Percentiles rank a stretch among this genome's conserved stretches.
Conservation (phyloP, 352 stramenopile genomes). For the Globisporangium nagaii region DNA sequence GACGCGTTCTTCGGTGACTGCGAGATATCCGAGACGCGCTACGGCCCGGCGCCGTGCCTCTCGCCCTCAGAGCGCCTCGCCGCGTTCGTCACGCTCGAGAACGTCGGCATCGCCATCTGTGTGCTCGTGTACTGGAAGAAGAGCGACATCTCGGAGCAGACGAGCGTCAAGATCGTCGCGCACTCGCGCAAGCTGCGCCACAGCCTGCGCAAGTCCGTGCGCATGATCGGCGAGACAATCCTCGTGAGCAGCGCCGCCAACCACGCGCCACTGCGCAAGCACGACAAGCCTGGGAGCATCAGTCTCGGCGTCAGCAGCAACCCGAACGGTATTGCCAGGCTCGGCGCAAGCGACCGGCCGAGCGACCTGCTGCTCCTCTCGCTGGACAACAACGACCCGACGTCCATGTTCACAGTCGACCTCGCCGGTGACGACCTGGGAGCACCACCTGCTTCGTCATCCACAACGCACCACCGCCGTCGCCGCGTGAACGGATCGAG, state of each 20-base stretch:
- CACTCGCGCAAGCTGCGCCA: constrained; percentile 48
- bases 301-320: neutral
- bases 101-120: constrained; percentile 38
- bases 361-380: neutral
- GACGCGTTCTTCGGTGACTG: constrained; percentile 44
- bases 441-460: neutral
- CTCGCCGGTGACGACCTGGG: constrained; percentile 2
- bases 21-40: constrained; percentile 26
- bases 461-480: neutral
- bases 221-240: constrained; percentile 52
- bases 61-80: constrained; percentile 19
- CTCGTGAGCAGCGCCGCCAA: constrained; percentile 18
- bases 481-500: neutral
- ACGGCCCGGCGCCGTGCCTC: constrained; percentile 30
- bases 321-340: too few species aligned
- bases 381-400: constrained; percentile 12
- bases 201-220: constrained; percentile 49
- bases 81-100: constrained; percentile 43
- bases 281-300: neutral
- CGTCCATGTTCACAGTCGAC: constrained; percentile 29
- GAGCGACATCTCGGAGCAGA: constrained; percentile 45
- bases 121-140: constrained; percentile 54
- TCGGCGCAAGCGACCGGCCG: too few species aligned
- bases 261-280: neutral
- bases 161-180: constrained; percentile 46